These are phyloP conservation scores for Pyronema domesticum DNA, from an alignment of 495 filamentous ascomycete species.

Conservation along the genomic window DNA sequence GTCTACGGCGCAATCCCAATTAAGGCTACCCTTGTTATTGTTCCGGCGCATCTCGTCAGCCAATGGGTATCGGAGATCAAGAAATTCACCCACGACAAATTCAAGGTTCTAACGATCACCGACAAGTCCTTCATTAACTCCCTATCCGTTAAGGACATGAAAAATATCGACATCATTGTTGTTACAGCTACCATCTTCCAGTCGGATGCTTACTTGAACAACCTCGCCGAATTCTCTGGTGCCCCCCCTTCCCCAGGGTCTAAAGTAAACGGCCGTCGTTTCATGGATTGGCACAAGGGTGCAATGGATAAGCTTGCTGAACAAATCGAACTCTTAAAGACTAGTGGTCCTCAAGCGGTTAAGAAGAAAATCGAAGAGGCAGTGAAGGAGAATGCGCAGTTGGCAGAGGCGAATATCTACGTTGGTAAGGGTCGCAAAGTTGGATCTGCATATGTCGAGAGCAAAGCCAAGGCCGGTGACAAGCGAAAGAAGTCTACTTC, in stretches of 20 bases:
- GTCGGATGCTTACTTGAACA: constrained; percentile 31
- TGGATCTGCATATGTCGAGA: constrained; percentile 21
- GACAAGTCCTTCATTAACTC: constrained; percentile 24
- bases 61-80: constrained; percentile 51
- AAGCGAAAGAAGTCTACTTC: constrained; percentile 16
- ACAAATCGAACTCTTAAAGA: constrained; percentile 25
- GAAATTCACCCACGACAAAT: constrained; percentile 38
- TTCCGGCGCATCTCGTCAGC: constrained; percentile 40
- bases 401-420: constrained; percentile 14
- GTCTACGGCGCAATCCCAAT: constrained; percentile 31
- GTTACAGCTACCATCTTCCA: constrained; percentile 33
- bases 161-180: constrained; percentile 39
- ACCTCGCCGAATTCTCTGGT: constrained; percentile 35
- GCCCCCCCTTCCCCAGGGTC: constrained; percentile 17
- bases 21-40: constrained; percentile 52
- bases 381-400: constrained; percentile 2
- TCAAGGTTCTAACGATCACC: constrained; percentile 32
- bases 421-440: constrained; percentile 23
- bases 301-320: constrained; percentile 28
- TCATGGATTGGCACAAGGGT: constrained; percentile 37
- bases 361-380: constrained; percentile 15
- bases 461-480: constrained; percentile 13
- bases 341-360: constrained; percentile 12
- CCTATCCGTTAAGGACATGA: constrained; percentile 30
- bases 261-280: constrained; percentile 30